Conservation (phyloP, 1,139 yeast species). For the Lodderomyces theae region DNA sequence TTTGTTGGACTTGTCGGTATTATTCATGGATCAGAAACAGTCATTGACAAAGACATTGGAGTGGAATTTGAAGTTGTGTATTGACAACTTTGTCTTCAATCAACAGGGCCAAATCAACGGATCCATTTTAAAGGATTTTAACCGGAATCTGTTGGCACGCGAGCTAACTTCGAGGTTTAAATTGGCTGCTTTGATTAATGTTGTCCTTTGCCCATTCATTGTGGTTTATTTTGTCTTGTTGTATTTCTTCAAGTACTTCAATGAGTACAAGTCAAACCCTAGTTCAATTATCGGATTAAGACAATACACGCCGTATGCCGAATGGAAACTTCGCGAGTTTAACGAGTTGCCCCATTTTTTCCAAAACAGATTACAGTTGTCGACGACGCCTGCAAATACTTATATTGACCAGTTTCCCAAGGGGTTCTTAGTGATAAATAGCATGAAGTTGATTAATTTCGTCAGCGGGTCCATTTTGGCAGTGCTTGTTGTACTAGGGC, state of each 20-base stretch:
- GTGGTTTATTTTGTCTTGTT: slow-evolving; percentile 77
- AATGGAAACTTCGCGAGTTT: slow-evolving; percentile 92
- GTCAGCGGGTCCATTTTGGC: slow-evolving; percentile 88
- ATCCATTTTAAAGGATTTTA: slow-evolving; percentile 66
- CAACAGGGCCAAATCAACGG: slow-evolving; percentile 82
- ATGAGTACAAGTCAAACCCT: slow-evolving; percentile 89
- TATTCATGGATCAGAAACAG: slow-evolving; percentile 25
- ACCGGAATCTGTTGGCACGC: slow-evolving; percentile 61
- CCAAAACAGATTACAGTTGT: slow-evolving; percentile 69
- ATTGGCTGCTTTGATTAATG: slow-evolving; percentile 82
- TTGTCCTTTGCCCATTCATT: slow-evolving; percentile 79
- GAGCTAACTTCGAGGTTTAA: slow-evolving; percentile 78
- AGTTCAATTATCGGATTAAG: slow-evolving; percentile 73
- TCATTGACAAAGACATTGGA: slow-evolving; percentile 83
- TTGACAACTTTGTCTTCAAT: slow-evolving; percentile 82
- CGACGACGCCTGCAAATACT: slow-evolving; percentile 74
- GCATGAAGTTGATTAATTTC: slow-evolving; percentile 66
- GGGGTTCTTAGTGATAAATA: slow-evolving; percentile 54
- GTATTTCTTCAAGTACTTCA: slow-evolving; percentile 86
- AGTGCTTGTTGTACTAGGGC: slow-evolving; percentile 74
- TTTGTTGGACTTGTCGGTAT: slow-evolving; percentile 57
- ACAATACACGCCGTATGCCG: slow-evolving; percentile 90
- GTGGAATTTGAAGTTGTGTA: slow-evolving; percentile 89
- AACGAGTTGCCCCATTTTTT: slow-evolving; percentile 91
- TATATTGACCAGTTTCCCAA: slow-evolving; percentile 93